These are phyloP conservation scores for Xylaria acuta DNA, from an alignment of 495 filamentous ascomycete species.

Conservation along the genomic window DNA sequence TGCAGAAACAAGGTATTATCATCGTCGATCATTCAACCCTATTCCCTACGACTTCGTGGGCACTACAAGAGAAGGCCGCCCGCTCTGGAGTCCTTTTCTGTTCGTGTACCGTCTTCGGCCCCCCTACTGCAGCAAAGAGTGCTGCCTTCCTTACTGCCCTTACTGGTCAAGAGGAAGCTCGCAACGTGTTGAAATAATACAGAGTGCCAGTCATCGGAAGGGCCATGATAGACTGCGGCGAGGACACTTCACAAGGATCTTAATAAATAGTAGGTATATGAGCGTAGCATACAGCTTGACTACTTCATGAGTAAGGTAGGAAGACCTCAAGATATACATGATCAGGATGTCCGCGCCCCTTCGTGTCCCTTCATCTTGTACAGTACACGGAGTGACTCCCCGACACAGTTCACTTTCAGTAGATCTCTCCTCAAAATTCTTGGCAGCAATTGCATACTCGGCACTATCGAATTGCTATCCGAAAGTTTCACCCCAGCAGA, in stretches of 20 bases:
- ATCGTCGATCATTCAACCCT: constrained; percentile 10
- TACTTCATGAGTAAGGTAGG: no score
- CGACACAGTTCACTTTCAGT: no score
- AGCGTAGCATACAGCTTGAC: no score
- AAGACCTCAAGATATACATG: no score
- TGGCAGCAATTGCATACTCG: constrained; percentile 23
- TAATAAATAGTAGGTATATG: no score
- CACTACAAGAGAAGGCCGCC: constrained; percentile 11
- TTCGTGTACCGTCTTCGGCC: constrained; percentile 6
- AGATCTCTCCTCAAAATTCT: constrained; percentile 21
- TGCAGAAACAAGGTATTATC: neutral
- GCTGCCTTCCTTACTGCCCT: constrained; percentile 10
- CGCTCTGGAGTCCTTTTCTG: neutral
- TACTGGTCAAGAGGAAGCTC: constrained; percentile 11
- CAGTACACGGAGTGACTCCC: no score
- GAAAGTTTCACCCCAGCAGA: constrained; percentile 24
- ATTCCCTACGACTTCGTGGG: constrained; percentile 8
- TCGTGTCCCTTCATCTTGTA: no score
- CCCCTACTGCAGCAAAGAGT: neutral
- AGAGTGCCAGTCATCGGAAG: constrained; percentile 7
- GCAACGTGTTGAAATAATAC: constrained; percentile 6
- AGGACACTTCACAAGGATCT: constrained; percentile 15
- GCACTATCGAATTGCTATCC: constrained; percentile 24
- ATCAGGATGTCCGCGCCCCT: no score
- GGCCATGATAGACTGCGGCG: constrained; percentile 15